Conservation (phyloP, 495 filamentous ascomycete species). For the Penicillium cosmopolitanum region DNA sequence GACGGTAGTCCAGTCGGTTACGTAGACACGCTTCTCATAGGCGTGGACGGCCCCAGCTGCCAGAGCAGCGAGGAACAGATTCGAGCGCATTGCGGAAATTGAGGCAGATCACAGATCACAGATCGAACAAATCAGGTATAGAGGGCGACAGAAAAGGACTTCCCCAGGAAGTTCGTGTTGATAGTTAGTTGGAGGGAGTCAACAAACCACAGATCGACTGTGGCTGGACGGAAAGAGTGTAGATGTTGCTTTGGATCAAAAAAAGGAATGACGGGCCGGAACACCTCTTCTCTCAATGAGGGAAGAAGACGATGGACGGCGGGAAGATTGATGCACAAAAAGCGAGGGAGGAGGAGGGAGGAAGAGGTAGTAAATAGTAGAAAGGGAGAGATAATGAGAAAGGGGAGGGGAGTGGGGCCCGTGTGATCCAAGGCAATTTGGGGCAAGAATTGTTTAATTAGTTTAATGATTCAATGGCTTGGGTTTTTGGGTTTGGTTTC, state of each 20-base stretch:
- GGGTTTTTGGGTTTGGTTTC: background rate
- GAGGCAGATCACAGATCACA: constrained; percentile 31
- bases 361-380: constrained; percentile 31
- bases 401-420: constrained; percentile 23
- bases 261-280: constrained; percentile 46
- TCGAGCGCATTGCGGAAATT: constrained; percentile 63
- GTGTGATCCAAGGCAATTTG: constrained; percentile 20
- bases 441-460: constrained; percentile 9
- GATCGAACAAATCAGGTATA: background rate
- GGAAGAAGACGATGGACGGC: constrained; percentile 29
- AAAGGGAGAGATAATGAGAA: constrained; percentile 20
- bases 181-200: constrained; percentile 14
- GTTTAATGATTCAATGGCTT: constrained; percentile 3
- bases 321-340: constrained; percentile 24
- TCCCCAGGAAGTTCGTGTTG: constrained; percentile 44
- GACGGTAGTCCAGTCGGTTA: constrained; percentile 59
- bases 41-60: constrained; percentile 65
- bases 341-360: constrained; percentile 18
- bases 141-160: constrained; percentile 25
- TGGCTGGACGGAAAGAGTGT: constrained; percentile 25
- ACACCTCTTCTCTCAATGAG: constrained; percentile 40
- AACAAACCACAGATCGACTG: constrained; percentile 47
- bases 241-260: constrained; percentile 28
- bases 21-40: constrained; percentile 54
- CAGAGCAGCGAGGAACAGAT: constrained; percentile 62